Evolutionary conservation across 768 basidiomycete species (phyloP), one percentile per base, ranked within the genome.

Genomic region (Trametes elegans): DNA sequence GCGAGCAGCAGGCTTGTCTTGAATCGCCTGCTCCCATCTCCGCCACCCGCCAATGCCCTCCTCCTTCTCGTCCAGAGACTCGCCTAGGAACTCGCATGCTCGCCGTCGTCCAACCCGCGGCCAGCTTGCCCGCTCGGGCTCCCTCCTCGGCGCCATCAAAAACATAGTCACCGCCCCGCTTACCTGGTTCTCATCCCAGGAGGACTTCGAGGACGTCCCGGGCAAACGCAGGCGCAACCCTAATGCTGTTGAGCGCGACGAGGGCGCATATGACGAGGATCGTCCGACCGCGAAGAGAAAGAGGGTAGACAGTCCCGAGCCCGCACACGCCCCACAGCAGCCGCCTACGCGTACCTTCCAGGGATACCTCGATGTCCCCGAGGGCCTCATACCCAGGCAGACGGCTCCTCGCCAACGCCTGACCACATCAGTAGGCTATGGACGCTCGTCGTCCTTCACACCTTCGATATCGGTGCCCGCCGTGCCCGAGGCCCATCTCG

Each of bases 111-210:
- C 54, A 21, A 35, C 45, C 27, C 48, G 57, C 35, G 58, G 49
- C 53, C 65, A 49, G 24, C 58, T 68, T 41, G 27, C 60, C 32
- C 66, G 68, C 43, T 62, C 69, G 2, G 44, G 58, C 49, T 71
- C 72, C 16, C 57, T 71, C 49, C 56, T 73, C 51, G 67, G 69
- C 28, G 59, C 71, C 19, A 52, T 73, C 35, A 72, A 72, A 65
- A 71, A 63, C 59, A 58, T 72, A 58, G 62, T 72, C 36, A 62
- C 70, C 28, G 60, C 67, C 28, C 71, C 67, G 13, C 59, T 73
- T 43, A 49, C 68, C 23, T 73, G 71, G 71, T 62, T 71, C 48
- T 45, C 62, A 31, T 24, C 62, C 38, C 55, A 62, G 53, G 61
- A 64, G 24, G 66, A 68, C 44, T 55, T 63, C 29, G 64, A 68